A percentile compares a stretch with the other conserved stretches of the same genome.
These are phyloP conservation scores for Phytophthora capsici DNA, from an alignment of 352 stramenopile species.

Conservation along the genomic window DNA sequence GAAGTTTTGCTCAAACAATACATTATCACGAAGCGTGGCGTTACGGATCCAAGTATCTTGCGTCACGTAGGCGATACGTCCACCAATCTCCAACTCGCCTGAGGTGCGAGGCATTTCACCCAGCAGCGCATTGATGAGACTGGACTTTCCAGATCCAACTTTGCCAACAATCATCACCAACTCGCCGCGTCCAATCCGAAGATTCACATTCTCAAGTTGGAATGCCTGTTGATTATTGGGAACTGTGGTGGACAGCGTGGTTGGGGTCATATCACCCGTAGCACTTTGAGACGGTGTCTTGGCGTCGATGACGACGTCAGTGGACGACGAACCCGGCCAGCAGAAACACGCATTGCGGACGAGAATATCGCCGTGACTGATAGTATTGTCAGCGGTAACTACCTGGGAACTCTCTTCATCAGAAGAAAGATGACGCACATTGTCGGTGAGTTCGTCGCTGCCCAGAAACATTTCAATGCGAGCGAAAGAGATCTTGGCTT, in stretches of 20 bases:
- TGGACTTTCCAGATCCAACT: conserved; percentile 60
- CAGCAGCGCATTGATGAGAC: conserved; percentile 51
- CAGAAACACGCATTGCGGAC: conserved; percentile 1
- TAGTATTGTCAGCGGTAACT: not conserved
- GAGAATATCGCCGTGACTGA: not conserved
- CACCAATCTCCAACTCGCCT: conserved; percentile 31
- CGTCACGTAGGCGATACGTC: conserved; percentile 73
- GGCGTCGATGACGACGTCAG: not conserved
- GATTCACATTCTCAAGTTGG: not conserved
- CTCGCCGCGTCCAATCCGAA: not conserved
- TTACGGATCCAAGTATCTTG: conserved; percentile 94
- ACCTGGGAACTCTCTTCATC: not conserved
- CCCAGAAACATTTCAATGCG: not conserved
- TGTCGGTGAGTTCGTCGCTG: not conserved
- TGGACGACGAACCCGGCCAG: not conserved
- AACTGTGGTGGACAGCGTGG: not conserved
- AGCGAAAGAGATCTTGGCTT: not conserved
- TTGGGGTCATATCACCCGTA: not conserved
- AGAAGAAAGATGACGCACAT: not conserved
- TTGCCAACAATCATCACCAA: conserved; percentile 40
- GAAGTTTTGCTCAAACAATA: conserved; percentile 67
- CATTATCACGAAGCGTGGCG: conserved; percentile 89
- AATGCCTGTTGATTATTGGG: not conserved
- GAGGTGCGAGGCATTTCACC: conserved; percentile 46
- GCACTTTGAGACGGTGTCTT: not conserved